Evolutionary conservation across 805 yeast species (phyloP).

Genomic region (Metschnikowia dekortorum): DNA sequence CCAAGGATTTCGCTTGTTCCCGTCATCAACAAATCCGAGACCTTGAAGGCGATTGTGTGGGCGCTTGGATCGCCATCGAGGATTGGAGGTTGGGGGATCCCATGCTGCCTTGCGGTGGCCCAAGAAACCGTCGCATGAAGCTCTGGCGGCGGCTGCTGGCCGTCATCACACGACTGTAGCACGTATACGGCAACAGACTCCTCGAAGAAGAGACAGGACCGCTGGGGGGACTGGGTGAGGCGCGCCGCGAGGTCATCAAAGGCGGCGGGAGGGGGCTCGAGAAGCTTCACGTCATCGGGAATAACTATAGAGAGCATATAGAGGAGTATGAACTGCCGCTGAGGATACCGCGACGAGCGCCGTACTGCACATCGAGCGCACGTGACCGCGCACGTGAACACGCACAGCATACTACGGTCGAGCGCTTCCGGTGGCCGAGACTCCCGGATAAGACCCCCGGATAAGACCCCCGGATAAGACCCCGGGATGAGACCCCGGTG

Average conservation of each 20-base stretch:
- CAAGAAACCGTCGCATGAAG: slow-evolving; percentile 5
- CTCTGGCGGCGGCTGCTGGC: slow-evolving; percentile 1
- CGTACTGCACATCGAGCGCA: not conserved
- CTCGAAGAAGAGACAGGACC: slow-evolving; percentile 24
- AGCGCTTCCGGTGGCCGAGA: no score
- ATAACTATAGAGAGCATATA: slow-evolving; percentile 9
- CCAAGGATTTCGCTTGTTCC: slow-evolving; percentile 3
- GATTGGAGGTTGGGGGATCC: not conserved
- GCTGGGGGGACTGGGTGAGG: not conserved
- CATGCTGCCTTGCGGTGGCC: not conserved
- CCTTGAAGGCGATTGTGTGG: not conserved
- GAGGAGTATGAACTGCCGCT: not conserved
- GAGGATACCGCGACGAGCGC: not conserved
- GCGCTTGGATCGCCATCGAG: not conserved
- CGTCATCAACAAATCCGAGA: slow-evolving; percentile 4
- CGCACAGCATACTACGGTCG: no score
- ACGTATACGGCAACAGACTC: slow-evolving; percentile 28
- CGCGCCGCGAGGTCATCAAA: not conserved
- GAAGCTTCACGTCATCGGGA: slow-evolving; percentile 8
- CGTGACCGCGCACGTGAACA: no score
- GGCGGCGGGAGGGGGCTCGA: not conserved
- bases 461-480: no score
- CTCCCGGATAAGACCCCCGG: no score
- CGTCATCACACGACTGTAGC: slow-evolving; percentile 12
- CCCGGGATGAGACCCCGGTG: no score